Conservation (phyloP, 768 basidiomycete genomes). For the Leucocoprinus birnbaumii region DNA sequence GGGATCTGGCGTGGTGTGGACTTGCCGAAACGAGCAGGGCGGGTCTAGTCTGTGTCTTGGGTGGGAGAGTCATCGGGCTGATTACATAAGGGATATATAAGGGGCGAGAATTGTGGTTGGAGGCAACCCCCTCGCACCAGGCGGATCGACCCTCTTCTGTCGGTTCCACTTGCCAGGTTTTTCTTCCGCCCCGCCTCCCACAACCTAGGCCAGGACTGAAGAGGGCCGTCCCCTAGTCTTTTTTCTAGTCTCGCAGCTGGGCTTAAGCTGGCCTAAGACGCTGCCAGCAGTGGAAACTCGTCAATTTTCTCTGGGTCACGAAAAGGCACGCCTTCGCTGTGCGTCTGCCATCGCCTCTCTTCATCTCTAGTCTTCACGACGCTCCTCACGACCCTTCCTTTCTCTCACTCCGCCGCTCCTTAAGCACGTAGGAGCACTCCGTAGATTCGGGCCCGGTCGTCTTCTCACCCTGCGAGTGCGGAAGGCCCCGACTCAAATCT, state of each 20-base stretch:
- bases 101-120: constrained; percentile 20
- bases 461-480: constrained; percentile 40
- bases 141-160: constrained; percentile 50
- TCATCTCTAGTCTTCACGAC: constrained; percentile 55
- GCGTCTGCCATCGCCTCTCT: constrained; percentile 65
- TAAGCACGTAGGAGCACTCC: constrained; percentile 34
- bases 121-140: constrained; percentile 34
- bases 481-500: constrained; percentile 41
- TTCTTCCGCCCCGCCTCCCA: constrained; percentile 26
- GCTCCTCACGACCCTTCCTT: constrained; percentile 59
- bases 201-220: constrained; percentile 41
- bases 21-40: not conserved
- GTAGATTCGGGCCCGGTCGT: constrained; percentile 39
- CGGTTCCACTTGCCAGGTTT: constrained; percentile 46
- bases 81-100: constrained; percentile 32
- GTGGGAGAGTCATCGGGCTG: constrained; percentile 14
- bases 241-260: constrained; percentile 26
- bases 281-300: constrained; percentile 18
- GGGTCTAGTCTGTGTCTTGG: constrained; percentile 1
- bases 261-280: constrained; percentile 18
- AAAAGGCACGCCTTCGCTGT: constrained; percentile 96
- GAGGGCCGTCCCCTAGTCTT: constrained; percentile 33
- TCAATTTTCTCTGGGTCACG: constrained; percentile 20
- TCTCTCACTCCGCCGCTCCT: constrained; percentile 30
- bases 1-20: not conserved